Evolutionary conservation across 306 rosid species (phyloP).

Genomic region (Castanea crenata): DNA sequence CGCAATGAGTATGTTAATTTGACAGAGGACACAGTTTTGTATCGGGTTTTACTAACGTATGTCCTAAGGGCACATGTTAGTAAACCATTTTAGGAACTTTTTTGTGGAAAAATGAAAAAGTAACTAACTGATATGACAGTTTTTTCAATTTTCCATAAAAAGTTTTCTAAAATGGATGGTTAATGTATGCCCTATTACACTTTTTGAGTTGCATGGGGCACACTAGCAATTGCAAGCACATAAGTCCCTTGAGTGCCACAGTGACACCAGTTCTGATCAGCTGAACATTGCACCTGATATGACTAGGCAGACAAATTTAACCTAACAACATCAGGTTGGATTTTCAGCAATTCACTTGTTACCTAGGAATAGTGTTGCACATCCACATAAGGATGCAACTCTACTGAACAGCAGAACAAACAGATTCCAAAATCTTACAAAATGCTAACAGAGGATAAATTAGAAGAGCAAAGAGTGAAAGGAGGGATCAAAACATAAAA

Average conservation of each 20-base stretch:
- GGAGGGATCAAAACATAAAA: neutral
- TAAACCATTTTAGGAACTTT: too few relatives aligned
- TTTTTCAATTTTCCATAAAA: too few relatives aligned
- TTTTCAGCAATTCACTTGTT: neutral
- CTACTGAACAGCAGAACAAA: neutral
- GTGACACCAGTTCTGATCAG: neutral
- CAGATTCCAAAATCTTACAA: neutral
- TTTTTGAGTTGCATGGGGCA: neutral
- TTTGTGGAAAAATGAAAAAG: too few relatives aligned
- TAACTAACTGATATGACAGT: too few relatives aligned
- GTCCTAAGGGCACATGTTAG: too few relatives aligned
- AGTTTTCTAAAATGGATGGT: too few relatives aligned
- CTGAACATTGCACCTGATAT: neutral
- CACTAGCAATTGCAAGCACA: neutral
- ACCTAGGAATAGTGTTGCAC: neutral
- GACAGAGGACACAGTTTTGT: neutral
- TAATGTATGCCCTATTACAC: neutral
- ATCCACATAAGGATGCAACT: neutral
- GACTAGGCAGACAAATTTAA: neutral
- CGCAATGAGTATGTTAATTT: neutral
- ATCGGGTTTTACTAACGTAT: too few relatives aligned
- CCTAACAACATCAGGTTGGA: too few relatives aligned
- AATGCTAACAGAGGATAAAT: neutral
- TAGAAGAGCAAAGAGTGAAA: neutral
- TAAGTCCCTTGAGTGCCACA: neutral